A percentile compares a stretch with the other conserved stretches of the same genome.
These are phyloP conservation scores for Dinochytrium kinnereticum DNA, from an alignment of 371 early-diverging fungal species.

Conservation along the genomic window DNA sequence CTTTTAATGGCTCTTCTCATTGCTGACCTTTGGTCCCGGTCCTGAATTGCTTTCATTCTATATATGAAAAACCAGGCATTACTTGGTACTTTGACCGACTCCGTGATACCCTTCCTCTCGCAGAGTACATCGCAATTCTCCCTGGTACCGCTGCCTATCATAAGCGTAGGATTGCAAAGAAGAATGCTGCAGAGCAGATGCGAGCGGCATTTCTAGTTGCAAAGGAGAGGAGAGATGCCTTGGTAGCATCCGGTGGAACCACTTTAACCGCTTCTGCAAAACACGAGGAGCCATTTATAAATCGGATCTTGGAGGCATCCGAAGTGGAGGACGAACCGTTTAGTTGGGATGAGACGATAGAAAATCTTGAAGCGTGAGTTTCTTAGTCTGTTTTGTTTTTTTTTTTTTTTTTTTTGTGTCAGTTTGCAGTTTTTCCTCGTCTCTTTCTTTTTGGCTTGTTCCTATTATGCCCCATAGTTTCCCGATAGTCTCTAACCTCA, in stretches of 20 bases:
- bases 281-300: not conserved
- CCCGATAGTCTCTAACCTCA: not conserved
- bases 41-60: too few relatives aligned
- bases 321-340: slow-evolving; percentile 18
- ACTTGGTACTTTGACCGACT: slow-evolving; percentile 35
- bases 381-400: not conserved
- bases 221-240: slow-evolving; percentile 9
- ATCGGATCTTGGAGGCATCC: slow-evolving; percentile 14
- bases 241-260: not conserved
- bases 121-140: slow-evolving; percentile 25
- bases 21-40: too few relatives aligned
- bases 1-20: not conserved
- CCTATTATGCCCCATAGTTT: not conserved
- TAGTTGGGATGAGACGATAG: slow-evolving; percentile 20
- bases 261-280: not conserved
- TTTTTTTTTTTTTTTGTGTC: not conserved
- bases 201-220: slow-evolving; percentile 3
- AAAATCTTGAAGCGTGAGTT: slow-evolving; percentile 29
- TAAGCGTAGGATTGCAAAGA: slow-evolving; percentile 21
- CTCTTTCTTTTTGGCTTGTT: too few relatives aligned
- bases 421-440: not conserved
- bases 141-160: slow-evolving; percentile 26
- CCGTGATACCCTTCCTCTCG: slow-evolving; percentile 24
- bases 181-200: slow-evolving; percentile 16
- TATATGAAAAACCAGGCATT: too few relatives aligned